These are phyloP conservation scores for Alternaria triticina DNA, from an alignment of 2,329 filamentous ascomycete genomes.

Conservation along the genomic window DNA sequence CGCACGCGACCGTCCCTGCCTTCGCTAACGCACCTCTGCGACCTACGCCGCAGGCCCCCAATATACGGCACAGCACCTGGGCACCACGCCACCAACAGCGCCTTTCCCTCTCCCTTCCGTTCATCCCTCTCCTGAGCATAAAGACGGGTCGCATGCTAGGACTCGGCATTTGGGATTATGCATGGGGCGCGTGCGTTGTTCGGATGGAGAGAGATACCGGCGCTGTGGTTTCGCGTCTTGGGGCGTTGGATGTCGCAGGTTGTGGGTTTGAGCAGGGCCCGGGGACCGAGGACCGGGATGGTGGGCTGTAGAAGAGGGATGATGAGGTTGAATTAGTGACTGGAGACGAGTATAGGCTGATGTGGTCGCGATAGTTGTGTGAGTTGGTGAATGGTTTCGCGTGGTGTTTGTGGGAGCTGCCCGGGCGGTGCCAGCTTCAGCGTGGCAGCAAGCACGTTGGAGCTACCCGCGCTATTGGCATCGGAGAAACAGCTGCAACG, in stretches of 20 bases:
- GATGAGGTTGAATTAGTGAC: too few species aligned
- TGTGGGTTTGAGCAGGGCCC: background rate
- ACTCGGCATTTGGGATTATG: background rate
- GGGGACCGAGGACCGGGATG: background rate
- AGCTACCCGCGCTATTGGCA: background rate
- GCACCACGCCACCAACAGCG: background rate
- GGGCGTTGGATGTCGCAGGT: background rate
- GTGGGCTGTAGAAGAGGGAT: too few species aligned
- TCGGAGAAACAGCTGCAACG: background rate
- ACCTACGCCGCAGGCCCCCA: constrained; percentile 1
- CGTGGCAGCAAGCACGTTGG: background rate
- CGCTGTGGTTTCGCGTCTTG: constrained; percentile 1
- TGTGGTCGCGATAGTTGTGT: background rate
- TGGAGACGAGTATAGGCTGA: background rate
- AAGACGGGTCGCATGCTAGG: background rate
- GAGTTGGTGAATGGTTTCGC: background rate
- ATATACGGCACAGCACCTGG: background rate
- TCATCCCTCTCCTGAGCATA: background rate
- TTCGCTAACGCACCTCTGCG: background rate
- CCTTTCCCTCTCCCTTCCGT: background rate
- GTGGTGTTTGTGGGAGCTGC: background rate
- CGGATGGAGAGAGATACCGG: background rate
- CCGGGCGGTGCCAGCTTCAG: background rate
- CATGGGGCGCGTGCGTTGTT: background rate
- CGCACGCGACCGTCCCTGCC: background rate